Conservation (phyloP, 495 filamentous ascomycete species). For the Haplographium delicatum region DNA sequence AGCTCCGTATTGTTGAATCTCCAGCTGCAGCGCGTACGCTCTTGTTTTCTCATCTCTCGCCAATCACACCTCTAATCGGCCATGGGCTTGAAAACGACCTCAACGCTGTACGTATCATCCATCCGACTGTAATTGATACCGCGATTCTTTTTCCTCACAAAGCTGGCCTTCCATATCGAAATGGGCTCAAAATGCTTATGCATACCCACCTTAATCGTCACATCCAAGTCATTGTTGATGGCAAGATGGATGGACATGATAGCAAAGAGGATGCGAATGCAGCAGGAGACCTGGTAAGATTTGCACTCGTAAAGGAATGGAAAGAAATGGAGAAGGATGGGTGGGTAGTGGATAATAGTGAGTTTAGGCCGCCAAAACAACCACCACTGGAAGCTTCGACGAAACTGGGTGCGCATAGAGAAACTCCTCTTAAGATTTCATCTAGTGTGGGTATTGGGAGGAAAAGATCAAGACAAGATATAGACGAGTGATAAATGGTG, state of each 20-base stretch:
- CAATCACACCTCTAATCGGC: constrained; percentile 77
- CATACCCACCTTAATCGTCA: constrained; percentile 57
- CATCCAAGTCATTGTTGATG: constrained; percentile 69
- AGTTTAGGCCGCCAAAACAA: constrained; percentile 12
- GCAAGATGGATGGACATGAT: constrained; percentile 63
- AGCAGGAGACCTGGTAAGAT: constrained; percentile 77
- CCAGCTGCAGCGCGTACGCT: constrained; percentile 66
- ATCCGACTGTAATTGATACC: constrained; percentile 82
- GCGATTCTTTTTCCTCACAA: constrained; percentile 76
- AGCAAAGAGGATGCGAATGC: constrained; percentile 82
- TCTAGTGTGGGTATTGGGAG: neutral
- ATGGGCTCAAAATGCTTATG: constrained; percentile 66
- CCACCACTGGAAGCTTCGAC: neutral
- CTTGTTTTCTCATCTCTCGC: constrained; percentile 64
- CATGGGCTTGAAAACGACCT: constrained; percentile 96
- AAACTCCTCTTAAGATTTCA: neutral
- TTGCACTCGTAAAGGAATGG: constrained; percentile 62
- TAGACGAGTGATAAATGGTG: constrained; percentile 1
- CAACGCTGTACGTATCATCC: constrained; percentile 74
- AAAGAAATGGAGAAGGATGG: constrained; percentile 54
- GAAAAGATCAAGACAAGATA: constrained; percentile 10
- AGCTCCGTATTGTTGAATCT: constrained; percentile 63
- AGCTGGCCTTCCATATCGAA: constrained; percentile 66
- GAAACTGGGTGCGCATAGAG: neutral
- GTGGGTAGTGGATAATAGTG: constrained; percentile 53